Evolutionary conservation across 2,329 filamentous ascomycete genomes (phyloP).

Genomic region (Phialemonium atrogriseum): DNA sequence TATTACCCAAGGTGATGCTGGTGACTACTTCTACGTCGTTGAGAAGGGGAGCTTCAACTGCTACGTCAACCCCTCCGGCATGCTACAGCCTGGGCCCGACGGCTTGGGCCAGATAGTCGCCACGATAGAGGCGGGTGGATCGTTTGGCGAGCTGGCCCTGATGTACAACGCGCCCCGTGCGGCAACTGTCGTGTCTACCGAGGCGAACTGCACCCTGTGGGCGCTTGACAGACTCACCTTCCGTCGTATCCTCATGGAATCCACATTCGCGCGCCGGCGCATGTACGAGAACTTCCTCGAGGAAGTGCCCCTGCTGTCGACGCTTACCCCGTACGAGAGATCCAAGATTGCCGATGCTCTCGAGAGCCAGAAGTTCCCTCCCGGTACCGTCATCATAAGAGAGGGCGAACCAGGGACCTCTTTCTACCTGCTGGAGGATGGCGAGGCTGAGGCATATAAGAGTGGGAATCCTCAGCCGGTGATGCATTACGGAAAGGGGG

Average conservation of each 20-base stretch:
- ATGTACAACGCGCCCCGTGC: constrained; percentile 99
- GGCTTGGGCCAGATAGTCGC: constrained; percentile 79
- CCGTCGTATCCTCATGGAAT: constrained; percentile 96
- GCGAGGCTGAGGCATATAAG: constrained; percentile 82
- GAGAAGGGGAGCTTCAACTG: constrained; percentile 88
- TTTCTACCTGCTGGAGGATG: constrained; percentile 85
- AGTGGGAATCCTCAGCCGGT: constrained; percentile 61
- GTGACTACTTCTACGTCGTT: constrained; percentile 96
- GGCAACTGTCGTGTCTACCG: constrained; percentile 81
- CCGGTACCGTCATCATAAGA: constrained; percentile 75
- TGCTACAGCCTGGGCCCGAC: constrained; percentile 68
- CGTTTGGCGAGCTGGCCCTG: constrained; percentile 90
- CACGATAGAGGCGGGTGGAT: constrained; percentile 77
- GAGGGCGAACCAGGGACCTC: constrained; percentile 88
- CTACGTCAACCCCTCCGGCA: constrained; percentile 73
- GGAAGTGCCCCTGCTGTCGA: constrained; percentile 78
- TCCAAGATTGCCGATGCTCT: constrained; percentile 96
- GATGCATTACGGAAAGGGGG: constrained; percentile 79
- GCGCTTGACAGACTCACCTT: constrained; percentile 93
- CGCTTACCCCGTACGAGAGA: constrained; percentile 83
- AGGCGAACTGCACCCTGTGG: constrained; percentile 76
- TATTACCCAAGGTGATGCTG: constrained; percentile 89
- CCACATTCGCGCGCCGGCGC: constrained; percentile 86
- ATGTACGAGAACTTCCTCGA: constrained; percentile 98
- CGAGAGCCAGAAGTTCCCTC: constrained; percentile 78